A percentile compares a stretch with the other conserved stretches of the same genome.
Conservation (phyloP, 108 stramenopile species). For the Cyclotella baltica region DNA sequence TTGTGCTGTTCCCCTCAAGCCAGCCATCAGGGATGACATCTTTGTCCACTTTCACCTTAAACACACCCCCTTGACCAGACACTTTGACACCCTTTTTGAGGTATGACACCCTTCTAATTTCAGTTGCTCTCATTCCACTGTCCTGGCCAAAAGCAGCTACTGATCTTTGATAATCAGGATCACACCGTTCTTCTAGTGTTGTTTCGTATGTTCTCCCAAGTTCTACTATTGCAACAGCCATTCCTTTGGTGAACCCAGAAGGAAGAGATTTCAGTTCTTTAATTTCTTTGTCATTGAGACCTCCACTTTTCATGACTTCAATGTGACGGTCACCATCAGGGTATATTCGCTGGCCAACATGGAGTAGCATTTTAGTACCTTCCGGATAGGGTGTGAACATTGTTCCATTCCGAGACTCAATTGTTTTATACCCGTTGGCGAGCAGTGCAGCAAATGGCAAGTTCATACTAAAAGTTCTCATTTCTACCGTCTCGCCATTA, state of each 20-base stretch:
- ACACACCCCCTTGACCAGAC: constrained; percentile 65
- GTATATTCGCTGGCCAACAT: constrained; percentile 80
- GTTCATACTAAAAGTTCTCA: constrained; percentile 81
- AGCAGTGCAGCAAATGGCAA: constrained; percentile 82
- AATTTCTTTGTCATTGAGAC: constrained; percentile 63
- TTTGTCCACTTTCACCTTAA: constrained; percentile 64
- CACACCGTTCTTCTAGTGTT: constrained; percentile 57
- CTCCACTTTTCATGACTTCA: constrained; percentile 71
- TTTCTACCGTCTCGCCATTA: constrained; percentile 35
- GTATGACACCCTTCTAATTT: constrained; percentile 72
- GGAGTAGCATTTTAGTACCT: constrained; percentile 77
- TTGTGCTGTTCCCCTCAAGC: constrained; percentile 21
- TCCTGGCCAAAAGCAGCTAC: constrained; percentile 73
- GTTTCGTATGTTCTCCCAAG: constrained; percentile 77
- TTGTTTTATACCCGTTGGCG: constrained; percentile 82
- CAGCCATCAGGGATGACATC: constrained; percentile 70
- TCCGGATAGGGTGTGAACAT: constrained; percentile 77
- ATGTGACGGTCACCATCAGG: constrained; percentile 79
- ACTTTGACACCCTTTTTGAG: constrained; percentile 57
- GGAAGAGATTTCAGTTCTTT: constrained; percentile 62
- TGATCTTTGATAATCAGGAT: constrained; percentile 66
- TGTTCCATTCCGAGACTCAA: constrained; percentile 84
- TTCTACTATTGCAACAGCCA: constrained; percentile 75
- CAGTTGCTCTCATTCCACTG: constrained; percentile 70
- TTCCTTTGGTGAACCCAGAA: constrained; percentile 65